Percentiles rank a stretch among this genome's conserved stretches.
Evolutionary conservation across 176 grass and related monocot genomes (phyloP).

Genomic region (Eragrostis nindensis): DNA sequence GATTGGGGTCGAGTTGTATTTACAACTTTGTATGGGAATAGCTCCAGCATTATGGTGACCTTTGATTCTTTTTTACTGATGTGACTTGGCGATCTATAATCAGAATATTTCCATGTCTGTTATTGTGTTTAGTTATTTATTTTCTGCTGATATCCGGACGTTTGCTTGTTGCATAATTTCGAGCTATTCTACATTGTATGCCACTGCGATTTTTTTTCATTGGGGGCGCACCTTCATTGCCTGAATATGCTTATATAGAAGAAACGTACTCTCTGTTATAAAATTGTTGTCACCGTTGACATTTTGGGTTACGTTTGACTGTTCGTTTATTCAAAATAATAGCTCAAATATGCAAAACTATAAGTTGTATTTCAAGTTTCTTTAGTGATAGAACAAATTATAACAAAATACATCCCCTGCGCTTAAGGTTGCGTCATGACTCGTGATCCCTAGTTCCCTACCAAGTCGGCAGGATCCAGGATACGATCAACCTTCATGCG

Average conservation of each 20-base stretch:
- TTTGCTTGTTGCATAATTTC: not conserved
- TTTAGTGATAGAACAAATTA: no score
- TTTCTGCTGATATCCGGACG: not conserved
- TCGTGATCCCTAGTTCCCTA: no score
- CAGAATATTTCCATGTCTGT: not conserved
- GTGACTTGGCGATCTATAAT: not conserved
- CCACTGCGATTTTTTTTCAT: no score
- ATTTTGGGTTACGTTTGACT: no score
- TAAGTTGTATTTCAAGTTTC: no score
- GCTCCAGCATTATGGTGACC: constrained; percentile 18
- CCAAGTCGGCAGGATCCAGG: not conserved
- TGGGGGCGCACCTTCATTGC: no score
- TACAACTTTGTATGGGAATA: constrained; percentile 26
- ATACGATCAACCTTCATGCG: not conserved
- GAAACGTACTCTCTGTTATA: no score
- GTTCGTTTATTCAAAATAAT: no score
- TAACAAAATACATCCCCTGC: no score
- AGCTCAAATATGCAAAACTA: no score
- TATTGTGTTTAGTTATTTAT: not conserved
- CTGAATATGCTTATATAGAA: no score
- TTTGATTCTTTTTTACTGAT: constrained; percentile 22
- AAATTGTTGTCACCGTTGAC: no score
- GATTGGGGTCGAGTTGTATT: constrained; percentile 36
- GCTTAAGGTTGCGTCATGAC: not conserved
- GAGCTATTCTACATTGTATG: not conserved